Evolutionary conservation across 164 flowering plant genomes (phyloP).

Genomic region (Protea cynaroides): DNA sequence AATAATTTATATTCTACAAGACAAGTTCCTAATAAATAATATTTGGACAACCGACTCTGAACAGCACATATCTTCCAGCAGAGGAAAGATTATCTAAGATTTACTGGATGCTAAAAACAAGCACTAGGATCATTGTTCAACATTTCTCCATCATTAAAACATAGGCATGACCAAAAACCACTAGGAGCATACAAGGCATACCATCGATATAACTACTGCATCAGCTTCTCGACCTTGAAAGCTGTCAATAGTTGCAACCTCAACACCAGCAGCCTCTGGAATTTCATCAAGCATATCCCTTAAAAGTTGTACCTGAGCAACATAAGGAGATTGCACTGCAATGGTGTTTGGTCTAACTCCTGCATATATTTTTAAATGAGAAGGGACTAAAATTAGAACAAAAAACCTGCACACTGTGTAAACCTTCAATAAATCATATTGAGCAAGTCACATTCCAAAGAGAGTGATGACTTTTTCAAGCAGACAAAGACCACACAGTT

Average conservation of each 20-base stretch:
- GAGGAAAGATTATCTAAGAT: too few relatives aligned
- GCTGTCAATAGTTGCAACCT: conserved; percentile 92
- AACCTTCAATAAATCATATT: background rate
- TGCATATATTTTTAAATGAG: conserved; percentile 21
- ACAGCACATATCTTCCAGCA: too few relatives aligned
- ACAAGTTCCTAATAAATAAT: too few relatives aligned
- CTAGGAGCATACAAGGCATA: conserved; percentile 15
- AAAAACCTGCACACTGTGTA: background rate
- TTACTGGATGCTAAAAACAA: too few relatives aligned
- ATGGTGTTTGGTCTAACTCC: conserved; percentile 73
- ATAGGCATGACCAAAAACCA: too few relatives aligned
- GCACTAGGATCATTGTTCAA: too few relatives aligned
- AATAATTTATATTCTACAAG: too few relatives aligned
- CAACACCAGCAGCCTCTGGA: conserved; percentile 64
- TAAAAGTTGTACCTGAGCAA: conserved; percentile 91
- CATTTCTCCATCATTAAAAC: too few relatives aligned
- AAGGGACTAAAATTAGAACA: background rate
- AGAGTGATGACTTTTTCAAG: background rate
- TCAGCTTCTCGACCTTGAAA: conserved; percentile 96
- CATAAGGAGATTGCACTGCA: conserved; percentile 92
- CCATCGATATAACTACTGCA: conserved; percentile 96
- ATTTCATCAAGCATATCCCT: conserved; percentile 76
- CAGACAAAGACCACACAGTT: too few relatives aligned
- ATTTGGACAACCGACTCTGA: too few relatives aligned
- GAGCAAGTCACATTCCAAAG: background rate